These are phyloP conservation scores for Pulchroboletus neoregius DNA, from an alignment of 1,284 basidiomycete genomes.

Conservation along the genomic window DNA sequence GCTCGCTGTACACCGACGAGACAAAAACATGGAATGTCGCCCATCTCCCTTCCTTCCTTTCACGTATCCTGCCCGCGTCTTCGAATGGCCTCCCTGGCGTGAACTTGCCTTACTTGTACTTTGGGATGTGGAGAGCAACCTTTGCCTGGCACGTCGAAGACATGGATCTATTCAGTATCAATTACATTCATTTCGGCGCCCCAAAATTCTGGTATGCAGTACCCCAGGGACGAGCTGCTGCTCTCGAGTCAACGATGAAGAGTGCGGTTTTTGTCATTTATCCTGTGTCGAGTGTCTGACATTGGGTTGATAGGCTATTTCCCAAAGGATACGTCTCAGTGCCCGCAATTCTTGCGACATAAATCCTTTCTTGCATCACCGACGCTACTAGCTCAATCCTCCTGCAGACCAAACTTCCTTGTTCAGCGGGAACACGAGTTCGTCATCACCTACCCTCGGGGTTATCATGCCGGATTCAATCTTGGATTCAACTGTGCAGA, in stretches of 20 bases:
- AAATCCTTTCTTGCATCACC: slow-evolving; percentile 96
- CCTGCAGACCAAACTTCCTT: slow-evolving; percentile 82
- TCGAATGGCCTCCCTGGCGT: slow-evolving; percentile 85
- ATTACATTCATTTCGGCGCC: slow-evolving; percentile 98
- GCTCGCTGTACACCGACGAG: slow-evolving; percentile 82
- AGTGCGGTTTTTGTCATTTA: slow-evolving; percentile 42
- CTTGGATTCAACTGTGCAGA: slow-evolving; percentile 97
- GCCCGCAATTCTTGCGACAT: slow-evolving; percentile 93
- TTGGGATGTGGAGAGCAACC: slow-evolving; percentile 98
- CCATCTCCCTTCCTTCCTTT: slow-evolving; percentile 82
- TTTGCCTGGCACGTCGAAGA: slow-evolving; percentile 99
- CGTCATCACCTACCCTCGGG: slow-evolving; percentile 91
- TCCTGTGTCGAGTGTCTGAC: slow-evolving; percentile 3
- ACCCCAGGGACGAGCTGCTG: slow-evolving; percentile 77
- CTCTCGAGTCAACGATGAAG: slow-evolving; percentile 80
- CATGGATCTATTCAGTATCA: slow-evolving; percentile 98
- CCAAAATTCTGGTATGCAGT: slow-evolving; percentile 98
- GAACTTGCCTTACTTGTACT: slow-evolving; percentile 97
- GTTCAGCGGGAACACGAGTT: slow-evolving; percentile 93
- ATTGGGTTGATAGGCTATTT: slow-evolving; percentile 65
- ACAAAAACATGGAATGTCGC: slow-evolving; percentile 93
- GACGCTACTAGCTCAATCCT: slow-evolving; percentile 71
- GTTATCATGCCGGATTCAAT: slow-evolving; percentile 97
- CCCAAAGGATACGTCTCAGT: slow-evolving; percentile 77
- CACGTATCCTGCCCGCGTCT: slow-evolving; percentile 68